These are phyloP conservation scores for Hypomontagnella submonticulosa DNA, from an alignment of 495 filamentous ascomycete genomes.

Conservation along the genomic window DNA sequence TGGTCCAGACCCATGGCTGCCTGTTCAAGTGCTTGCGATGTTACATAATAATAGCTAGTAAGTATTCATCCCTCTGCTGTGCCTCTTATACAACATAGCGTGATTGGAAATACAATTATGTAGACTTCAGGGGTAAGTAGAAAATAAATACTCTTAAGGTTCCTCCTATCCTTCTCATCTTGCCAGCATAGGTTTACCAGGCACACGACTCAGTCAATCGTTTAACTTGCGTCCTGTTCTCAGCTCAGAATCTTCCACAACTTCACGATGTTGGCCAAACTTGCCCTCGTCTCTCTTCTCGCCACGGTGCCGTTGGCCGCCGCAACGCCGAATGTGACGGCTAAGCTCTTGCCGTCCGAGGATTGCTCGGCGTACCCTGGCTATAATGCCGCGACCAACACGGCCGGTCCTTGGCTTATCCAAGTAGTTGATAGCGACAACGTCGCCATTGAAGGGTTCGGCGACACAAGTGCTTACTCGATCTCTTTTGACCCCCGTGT, in stretches of 20 bases:
- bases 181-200: background rate
- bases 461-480: conserved; percentile 41
- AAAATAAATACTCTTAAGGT: conserved; percentile 21
- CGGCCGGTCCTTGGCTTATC: conserved; percentile 47
- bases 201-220: conserved; percentile 2
- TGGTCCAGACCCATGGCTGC: background rate
- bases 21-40: background rate
- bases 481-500: conserved; percentile 33
- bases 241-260: background rate
- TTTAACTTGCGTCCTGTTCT: background rate
- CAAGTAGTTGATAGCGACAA: conserved; percentile 45
- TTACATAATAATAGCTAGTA: conserved; percentile 2
- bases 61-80: background rate
- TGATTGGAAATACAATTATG: background rate
- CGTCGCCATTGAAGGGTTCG: conserved; percentile 45
- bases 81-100: conserved; percentile 3
- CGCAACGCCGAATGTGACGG: conserved; percentile 44
- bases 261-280: conserved; percentile 31
- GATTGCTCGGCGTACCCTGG: conserved; percentile 47
- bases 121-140: conserved; percentile 15
- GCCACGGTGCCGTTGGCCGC: conserved; percentile 30
- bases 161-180: background rate
- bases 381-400: conserved; percentile 43
- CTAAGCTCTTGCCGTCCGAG: conserved; percentile 30
- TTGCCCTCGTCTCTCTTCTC: conserved; percentile 36